Conservation (phyloP, 176 grass and related monocot species). For the Carex myosuroides region DNA sequence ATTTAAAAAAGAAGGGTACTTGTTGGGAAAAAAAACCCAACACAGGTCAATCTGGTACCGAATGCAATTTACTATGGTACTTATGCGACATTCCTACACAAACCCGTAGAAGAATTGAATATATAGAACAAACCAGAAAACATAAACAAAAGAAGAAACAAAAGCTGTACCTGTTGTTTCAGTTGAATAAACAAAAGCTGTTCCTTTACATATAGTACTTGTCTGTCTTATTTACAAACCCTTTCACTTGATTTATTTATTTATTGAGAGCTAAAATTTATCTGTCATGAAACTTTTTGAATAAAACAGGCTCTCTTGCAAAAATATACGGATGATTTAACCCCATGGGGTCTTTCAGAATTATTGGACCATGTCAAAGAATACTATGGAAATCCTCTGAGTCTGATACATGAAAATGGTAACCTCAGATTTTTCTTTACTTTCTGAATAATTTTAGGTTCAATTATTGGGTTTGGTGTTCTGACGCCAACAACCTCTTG, state of each 20-base stretch:
- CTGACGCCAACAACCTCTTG: neutral
- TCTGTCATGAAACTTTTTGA: constrained; percentile 12
- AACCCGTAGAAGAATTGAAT: neutral
- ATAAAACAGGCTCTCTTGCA: constrained; percentile 2
- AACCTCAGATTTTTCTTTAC: constrained; percentile 7
- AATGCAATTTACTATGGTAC: neutral
- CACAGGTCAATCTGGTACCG: neutral
- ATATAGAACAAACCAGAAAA: neutral
- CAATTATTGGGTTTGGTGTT: neutral
- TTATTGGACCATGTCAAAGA: constrained; percentile 54
- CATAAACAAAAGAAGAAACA: neutral
- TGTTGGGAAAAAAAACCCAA: neutral
- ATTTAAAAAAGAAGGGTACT: neutral
- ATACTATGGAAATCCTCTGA: constrained; percentile 47
- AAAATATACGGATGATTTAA: neutral
- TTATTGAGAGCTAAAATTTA: neutral
- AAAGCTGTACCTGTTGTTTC: neutral
- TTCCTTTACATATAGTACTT: neutral
- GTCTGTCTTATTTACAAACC: neutral
- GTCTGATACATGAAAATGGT: constrained; percentile 82
- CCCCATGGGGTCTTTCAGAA: constrained; percentile 40
- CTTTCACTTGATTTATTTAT: neutral
- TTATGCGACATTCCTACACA: neutral
- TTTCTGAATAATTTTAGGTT: neutral
- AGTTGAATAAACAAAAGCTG: neutral